Evolutionary conservation across 225 moss, liverwort and hornwort species (phyloP).

Genomic region (Ulota crispa): DNA sequence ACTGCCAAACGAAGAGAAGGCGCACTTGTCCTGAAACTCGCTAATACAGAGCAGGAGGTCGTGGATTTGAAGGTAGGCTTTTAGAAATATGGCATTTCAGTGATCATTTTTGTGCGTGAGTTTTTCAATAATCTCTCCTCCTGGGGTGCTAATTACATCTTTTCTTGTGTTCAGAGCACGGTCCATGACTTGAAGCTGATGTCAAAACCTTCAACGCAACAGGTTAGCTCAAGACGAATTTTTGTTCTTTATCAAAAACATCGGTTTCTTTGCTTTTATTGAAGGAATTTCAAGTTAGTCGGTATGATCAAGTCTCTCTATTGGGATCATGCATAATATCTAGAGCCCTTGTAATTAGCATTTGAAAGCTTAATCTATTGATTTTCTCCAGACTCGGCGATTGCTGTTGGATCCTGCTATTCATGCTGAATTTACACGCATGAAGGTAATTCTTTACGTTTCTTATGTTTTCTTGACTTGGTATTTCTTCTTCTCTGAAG

Average conservation of each 20-base stretch:
- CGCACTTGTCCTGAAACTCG: conserved; percentile 80
- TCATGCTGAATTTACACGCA: conserved; percentile 92
- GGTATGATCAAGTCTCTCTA: conserved; percentile 1
- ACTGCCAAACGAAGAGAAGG: conserved; percentile 83
- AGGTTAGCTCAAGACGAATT: conserved; percentile 46
- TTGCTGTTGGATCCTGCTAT: conserved; percentile 93
- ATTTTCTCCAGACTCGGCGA: conserved; percentile 71
- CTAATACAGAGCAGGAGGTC: conserved; percentile 85
- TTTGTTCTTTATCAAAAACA: neutral
- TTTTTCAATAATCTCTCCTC: neutral
- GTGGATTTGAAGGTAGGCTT: conserved; percentile 77
- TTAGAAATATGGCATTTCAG: neutral
- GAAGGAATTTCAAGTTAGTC: neutral
- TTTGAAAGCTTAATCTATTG: conserved; percentile 17
- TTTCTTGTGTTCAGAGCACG: conserved; percentile 55
- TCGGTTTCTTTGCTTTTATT: neutral
- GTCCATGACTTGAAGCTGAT: conserved; percentile 91
- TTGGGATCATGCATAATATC: neutral
- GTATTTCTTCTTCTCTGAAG: neutral
- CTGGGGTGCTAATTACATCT: conserved; percentile 2
- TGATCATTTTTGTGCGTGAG: neutral
- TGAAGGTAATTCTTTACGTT: conserved; percentile 66
- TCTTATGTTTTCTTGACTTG: neutral
- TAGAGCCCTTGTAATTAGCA: neutral
- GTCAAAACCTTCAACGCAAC: conserved; percentile 89